Percentiles rank a stretch among this genome's conserved stretches.
Conservation (phyloP, 2,329 filamentous ascomycete genomes). For the Emydomyces testavorans region DNA sequence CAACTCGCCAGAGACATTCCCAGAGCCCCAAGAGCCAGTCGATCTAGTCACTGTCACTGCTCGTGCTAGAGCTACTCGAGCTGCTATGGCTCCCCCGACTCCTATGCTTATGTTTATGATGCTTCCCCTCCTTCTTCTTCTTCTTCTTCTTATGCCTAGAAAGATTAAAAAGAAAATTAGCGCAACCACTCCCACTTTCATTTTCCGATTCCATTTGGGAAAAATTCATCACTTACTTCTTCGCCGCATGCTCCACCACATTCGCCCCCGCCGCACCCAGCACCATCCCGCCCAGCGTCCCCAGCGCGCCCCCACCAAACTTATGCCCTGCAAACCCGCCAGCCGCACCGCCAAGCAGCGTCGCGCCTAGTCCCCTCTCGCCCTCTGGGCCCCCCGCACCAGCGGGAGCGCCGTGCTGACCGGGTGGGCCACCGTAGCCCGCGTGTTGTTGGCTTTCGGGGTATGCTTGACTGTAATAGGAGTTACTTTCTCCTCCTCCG, state of each 20-base stretch:
- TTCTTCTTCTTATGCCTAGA: slow-evolving; percentile 20
- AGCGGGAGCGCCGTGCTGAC: slow-evolving; percentile 6
- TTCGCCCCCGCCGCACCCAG: slow-evolving; percentile 27
- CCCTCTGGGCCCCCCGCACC: slow-evolving; percentile 20
- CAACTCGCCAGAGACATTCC: background rate
- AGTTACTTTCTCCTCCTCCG: slow-evolving; percentile 23
- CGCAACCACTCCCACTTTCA: background rate
- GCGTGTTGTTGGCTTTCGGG: slow-evolving; percentile 9
- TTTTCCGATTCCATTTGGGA: background rate
- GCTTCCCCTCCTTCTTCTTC: slow-evolving; percentile 21
- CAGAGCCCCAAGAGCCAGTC: background rate
- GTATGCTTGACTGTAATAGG: slow-evolving; percentile 23
- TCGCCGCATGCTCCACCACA: slow-evolving; percentile 19
- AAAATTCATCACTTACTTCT: slow-evolving; percentile 20
- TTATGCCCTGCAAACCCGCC: slow-evolving; percentile 30
- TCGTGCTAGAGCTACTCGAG: slow-evolving; percentile 12
- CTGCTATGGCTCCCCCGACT: slow-evolving; percentile 19
- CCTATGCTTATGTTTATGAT: slow-evolving; percentile 18
- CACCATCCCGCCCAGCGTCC: slow-evolving; percentile 26
- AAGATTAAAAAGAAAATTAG: slow-evolving; percentile 7
- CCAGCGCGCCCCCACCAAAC: slow-evolving; percentile 26
- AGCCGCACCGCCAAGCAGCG: slow-evolving; percentile 29
- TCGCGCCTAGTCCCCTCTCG: slow-evolving; percentile 29
- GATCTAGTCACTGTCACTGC: slow-evolving; percentile 17
- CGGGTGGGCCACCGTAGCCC: slow-evolving; percentile 1